Conservation (phyloP, 108 stramenopile genomes). For the Pseudonitzschia multiseries region DNA sequence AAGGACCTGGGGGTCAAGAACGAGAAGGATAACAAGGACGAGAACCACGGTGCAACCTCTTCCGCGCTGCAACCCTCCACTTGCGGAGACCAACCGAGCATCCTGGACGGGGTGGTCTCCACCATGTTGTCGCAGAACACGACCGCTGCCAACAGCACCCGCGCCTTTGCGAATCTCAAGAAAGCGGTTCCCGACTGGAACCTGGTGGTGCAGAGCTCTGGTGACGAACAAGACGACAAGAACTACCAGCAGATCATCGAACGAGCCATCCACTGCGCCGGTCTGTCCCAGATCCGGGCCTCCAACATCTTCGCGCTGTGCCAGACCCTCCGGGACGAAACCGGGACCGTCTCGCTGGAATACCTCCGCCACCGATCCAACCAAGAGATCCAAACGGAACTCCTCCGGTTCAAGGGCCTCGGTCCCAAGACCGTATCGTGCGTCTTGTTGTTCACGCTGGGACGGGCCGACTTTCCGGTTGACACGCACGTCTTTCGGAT, state of each 20-base stretch:
- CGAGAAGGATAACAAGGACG: neutral
- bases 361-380: conserved; percentile 53
- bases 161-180: conserved; percentile 65
- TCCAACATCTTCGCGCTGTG: conserved; percentile 63
- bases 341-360: conserved; percentile 61
- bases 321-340: conserved; percentile 44
- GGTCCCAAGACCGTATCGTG: conserved; percentile 86
- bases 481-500: conserved; percentile 82
- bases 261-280: conserved; percentile 56
- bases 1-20: neutral
- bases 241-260: neutral
- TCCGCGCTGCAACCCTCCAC: neutral
- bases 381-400: conserved; percentile 54
- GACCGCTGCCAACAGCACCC: conserved; percentile 60
- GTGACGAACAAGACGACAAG: neutral
- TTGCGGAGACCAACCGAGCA: conserved; percentile 30
- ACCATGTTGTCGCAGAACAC: conserved; percentile 88
- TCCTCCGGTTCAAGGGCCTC: conserved; percentile 72
- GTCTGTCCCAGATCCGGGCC: conserved; percentile 63
- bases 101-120: conserved; percentile 62
- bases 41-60: too few species aligned
- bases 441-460: conserved; percentile 73
- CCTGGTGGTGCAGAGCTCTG: conserved; percentile 30
- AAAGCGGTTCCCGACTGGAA: conserved; percentile 62
- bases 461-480: conserved; percentile 73